Evolutionary conservation across 108 stramenopile genomes (phyloP), one percentile per base, ranked within the genome.

Genomic region (Cyclotella sp.): DNA sequence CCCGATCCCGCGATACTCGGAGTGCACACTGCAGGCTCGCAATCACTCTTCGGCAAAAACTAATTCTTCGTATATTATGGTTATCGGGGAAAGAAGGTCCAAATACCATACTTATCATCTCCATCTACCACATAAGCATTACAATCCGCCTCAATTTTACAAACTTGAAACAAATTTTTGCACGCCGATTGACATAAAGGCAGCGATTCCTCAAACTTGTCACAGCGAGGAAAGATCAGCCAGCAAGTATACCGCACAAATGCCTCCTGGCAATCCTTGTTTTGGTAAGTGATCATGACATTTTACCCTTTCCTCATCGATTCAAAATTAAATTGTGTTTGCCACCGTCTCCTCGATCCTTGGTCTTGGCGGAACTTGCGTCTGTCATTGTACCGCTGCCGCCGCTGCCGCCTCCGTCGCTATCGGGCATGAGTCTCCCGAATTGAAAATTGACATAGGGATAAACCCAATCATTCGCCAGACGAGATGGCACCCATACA

Each of bases 201-300:
- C 53, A 83, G 24, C 0, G 82, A 75, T 47, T 78, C 77, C 8
- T 75, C 26, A 59, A 69, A 79, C 16, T 76, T 63, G 59, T 79
- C 78, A 46, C 83, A 84, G 19, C 83, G 57, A 18, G 83, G 83
- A 47, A 79, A 84, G 59, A 79, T 84, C 18, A 79, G 24, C 74
- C 75, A 84, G 61, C 83, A 84, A 0, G 49, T 55, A 41, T 79
- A 84, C 11, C 74, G 29, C 34, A 45, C 47, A 26, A 68, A 83
- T 2, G 82, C 73, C 26, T 80, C 75, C 58, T 80, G 78, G 22
- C 83, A 84, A 43, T 79, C 83, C 16, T 75, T 63, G 42, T 84
- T 84, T 46, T 47, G 52, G 59, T 51, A 65, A 84, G 21, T 53
- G 71, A 26, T 68, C 49, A 47, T 79, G 58, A 0, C 18, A 70